Evolutionary conservation across 768 basidiomycete genomes (phyloP).

Genomic region (Tricholoma terreum): DNA sequence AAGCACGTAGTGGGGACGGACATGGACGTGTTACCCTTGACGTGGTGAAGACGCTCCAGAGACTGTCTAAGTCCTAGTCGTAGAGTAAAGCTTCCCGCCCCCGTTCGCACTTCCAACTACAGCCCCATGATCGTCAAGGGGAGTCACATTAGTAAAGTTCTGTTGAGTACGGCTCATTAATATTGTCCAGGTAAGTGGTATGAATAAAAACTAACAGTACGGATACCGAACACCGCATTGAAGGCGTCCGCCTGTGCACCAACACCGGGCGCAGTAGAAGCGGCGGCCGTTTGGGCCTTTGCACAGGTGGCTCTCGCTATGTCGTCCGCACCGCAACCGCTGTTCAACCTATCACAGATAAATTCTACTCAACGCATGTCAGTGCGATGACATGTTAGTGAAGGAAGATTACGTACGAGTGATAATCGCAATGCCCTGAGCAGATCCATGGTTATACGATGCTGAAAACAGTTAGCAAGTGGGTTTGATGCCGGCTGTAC

Average conservation of each 20-base stretch:
- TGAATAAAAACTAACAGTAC: slow-evolving; percentile 32
- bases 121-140: slow-evolving; percentile 44
- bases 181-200: not conserved
- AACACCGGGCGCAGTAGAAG: slow-evolving; percentile 36
- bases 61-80: too few relatives aligned
- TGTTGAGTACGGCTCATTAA: slow-evolving; percentile 13
- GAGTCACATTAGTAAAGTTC: slow-evolving; percentile 45
- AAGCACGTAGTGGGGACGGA: too few relatives aligned
- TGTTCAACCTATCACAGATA: slow-evolving; percentile 55
- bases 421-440: slow-evolving; percentile 59
- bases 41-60: too few relatives aligned
- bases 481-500: too few relatives aligned
- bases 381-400: not conserved
- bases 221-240: slow-evolving; percentile 55
- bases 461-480: too few relatives aligned
- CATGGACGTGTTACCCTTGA: too few relatives aligned
- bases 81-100: too few relatives aligned
- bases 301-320: slow-evolving; percentile 50
- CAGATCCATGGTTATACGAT: slow-evolving; percentile 56
- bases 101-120: slow-evolving; percentile 23
- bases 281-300: slow-evolving; percentile 39
- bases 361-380: slow-evolving; percentile 24
- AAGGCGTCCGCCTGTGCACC: slow-evolving; percentile 62
- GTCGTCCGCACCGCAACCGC: slow-evolving; percentile 51
- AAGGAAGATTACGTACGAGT: slow-evolving; percentile 32